phyloP scores from a whole-genome alignment of 129 eudicot genomes.

The Oenanthe sinensis region DNA sequence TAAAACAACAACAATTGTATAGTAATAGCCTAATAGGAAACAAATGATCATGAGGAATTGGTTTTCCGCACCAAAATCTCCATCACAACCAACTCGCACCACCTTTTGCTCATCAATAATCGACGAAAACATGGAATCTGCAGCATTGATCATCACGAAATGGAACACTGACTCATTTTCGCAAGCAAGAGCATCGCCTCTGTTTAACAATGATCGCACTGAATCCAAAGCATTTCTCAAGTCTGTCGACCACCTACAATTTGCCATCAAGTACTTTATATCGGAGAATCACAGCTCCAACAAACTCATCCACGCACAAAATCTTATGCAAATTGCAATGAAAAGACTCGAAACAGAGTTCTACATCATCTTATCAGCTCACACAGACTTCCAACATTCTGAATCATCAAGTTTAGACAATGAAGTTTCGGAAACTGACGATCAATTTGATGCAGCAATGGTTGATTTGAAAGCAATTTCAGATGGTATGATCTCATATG shows the following conservation, averaged over 20 bases:
- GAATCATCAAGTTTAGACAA: conserved; percentile 30
- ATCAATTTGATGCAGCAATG: conserved; percentile 33
- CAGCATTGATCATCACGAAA: conserved; percentile 33
- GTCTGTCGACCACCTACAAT: conserved; percentile 35
- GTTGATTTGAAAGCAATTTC: conserved; percentile 60
- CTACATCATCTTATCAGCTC: conserved; percentile 34
- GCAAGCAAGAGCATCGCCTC: conserved; percentile 23
- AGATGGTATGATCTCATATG: conserved; percentile 65
- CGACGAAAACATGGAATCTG: conserved; percentile 38
- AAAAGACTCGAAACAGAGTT: conserved; percentile 69
- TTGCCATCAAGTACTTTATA: conserved; percentile 45
- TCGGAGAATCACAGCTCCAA: conserved; percentile 33
- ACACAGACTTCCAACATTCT: conserved; percentile 31
- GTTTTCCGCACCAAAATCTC: conserved; percentile 24
- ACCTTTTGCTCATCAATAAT: conserved; percentile 31
- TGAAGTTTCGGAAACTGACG: conserved; percentile 37
- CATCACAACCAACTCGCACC: conserved; percentile 20
- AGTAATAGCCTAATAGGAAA: no score
- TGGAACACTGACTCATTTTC: conserved; percentile 32
- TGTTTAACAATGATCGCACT: conserved; percentile 33
- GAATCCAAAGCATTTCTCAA: conserved; percentile 36
- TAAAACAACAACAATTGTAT: background rate
- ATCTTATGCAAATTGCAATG: conserved; percentile 62
- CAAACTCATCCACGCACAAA: conserved; percentile 41
- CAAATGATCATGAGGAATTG: conserved; percentile 25